Evolutionary conservation across 345 rosid genomes (phyloP), one percentile per base, ranked within the genome.

Genomic region (Lepidium africanum): DNA sequence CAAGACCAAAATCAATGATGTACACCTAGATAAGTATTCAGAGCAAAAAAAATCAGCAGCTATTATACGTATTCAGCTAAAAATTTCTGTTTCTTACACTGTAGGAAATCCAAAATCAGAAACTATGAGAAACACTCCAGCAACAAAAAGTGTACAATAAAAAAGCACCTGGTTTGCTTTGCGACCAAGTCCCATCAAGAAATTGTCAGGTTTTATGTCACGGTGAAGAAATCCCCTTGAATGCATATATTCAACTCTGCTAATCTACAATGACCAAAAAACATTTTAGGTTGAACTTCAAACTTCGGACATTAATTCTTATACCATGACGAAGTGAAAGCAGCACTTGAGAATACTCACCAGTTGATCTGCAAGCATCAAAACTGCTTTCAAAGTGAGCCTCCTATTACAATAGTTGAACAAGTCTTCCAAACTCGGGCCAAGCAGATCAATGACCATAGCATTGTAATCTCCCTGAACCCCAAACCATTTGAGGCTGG

Each of bases 291-390:
- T 84, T 42, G 27, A 85, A 82, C 79, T 77, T 81, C 71, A 23
- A 61, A 32, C 36, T 58, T 37, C 25, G 12, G 16, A 39, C 1
- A 59, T 51, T 23, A 60, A 51, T 32, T 73, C 47, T 39, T n/a
- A 39, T 41, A 12, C 39, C 39, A 11, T 3, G 41, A 35, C 1
- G 46, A 41, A 63, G 30, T 23, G 13, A 61, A 61, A 15, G 9
- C 40, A 61, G 23, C 10, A 14, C 52, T 56, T 35, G 25, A 10
- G 35, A 62, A 47, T 21, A 67, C 87, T 81, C 46, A 87, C 96
- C 56, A 89, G 71, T 65, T 89, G 96, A 78, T 89, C 96, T 12
- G 96, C 96, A 49, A 89, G 93, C 96, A 89, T 89, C 68, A 89
- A 71, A 10, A 89, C 96, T 14, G 96, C 73, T 76, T 89, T 89